Evolutionary conservation across 208 protist species (phyloP), one percentile per base, ranked within the genome.

Genomic region (Wallacemonas rigidus): DNA sequence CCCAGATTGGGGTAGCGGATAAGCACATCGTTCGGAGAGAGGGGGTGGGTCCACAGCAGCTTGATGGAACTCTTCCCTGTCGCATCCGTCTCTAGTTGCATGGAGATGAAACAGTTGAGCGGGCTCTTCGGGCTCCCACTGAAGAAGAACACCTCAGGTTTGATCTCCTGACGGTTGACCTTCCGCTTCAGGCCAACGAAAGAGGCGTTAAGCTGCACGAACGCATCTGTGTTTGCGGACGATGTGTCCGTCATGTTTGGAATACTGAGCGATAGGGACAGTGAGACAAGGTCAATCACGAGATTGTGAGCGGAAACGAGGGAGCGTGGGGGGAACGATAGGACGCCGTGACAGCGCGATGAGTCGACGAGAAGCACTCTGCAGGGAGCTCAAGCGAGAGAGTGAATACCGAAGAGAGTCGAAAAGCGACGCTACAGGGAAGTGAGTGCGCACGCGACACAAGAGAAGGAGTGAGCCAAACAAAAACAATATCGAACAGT

Each of bases 11-110:
- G 89, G 62, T 94, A 91, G 38, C 65, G 53, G 51, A 55, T 50
- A 9, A 81, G 60, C 2, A 87, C 69, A 7, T 72, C 57, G 0
- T 26, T 44, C 1, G 83, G 75, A 1, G 86, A 58, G 55, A 78
- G 72, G 15, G 89, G 89, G 67, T 91, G 77, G 1, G 86, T 84
- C 86, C 89, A 94, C 15, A 82, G 47, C n/a, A 88, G 79, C 1
- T 64, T 69, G 12, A 81, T 70, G 15, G 68, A 39, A 62, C 39
- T 43, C 44, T 84, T 79, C 55, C 43, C 55, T 9, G 11, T 64
- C 39, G 48, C 14, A 14, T 57, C 44, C 12, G 51, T 43, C 15
- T 72, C 60, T 36, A 86, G 61, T 8, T 72, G 68, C 71, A 92
- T 74, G 4, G 78, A 69, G 5, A 89, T 72, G 40, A 92, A 86